phyloP scores from a whole-genome alignment of 768 basidiomycete genomes.

The Amanita phalloides region DNA sequence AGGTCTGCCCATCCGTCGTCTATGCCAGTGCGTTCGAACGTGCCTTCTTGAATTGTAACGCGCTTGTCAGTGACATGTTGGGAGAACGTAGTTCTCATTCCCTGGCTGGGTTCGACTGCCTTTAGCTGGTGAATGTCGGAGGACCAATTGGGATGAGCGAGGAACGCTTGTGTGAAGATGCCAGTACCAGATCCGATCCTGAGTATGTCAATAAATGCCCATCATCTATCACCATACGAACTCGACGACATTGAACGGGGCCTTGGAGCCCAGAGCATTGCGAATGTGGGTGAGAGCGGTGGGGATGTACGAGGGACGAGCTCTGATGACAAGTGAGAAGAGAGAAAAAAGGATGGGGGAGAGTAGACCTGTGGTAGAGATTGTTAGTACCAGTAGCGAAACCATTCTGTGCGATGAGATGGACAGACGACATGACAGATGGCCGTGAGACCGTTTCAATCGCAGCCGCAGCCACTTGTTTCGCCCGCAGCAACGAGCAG shows the following conservation, averaged over 20 bases:
- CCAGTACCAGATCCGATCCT: conserved; percentile 84
- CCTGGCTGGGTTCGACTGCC: conserved; percentile 77
- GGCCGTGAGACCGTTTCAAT: not conserved
- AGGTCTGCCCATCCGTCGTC: conserved; percentile 66
- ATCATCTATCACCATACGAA: conserved; percentile 20
- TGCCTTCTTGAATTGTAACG: conserved; percentile 48
- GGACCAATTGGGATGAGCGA: conserved; percentile 51
- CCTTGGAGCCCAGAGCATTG: conserved; percentile 20
- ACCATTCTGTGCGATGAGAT: conserved; percentile 57
- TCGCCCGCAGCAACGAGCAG: not conserved
- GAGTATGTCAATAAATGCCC: not conserved
- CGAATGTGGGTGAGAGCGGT: conserved; percentile 53
- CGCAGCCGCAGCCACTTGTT: not conserved
- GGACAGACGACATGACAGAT: conserved; percentile 32
- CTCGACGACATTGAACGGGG: conserved; percentile 60
- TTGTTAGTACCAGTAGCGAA: conserved; percentile 80
- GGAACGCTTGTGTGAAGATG: conserved; percentile 76
- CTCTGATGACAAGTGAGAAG: conserved; percentile 27
- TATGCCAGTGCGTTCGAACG: conserved; percentile 56
- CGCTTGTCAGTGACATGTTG: conserved; percentile 44
- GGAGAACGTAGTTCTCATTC: conserved; percentile 71
- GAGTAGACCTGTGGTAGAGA: conserved; percentile 56
- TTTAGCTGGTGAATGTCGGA: conserved; percentile 39
- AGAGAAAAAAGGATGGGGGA: not conserved
- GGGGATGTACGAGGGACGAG: conserved; percentile 74